Conservation (phyloP, 2,329 filamentous ascomycete genomes). For the Phyllosticta citriasiana region DNA sequence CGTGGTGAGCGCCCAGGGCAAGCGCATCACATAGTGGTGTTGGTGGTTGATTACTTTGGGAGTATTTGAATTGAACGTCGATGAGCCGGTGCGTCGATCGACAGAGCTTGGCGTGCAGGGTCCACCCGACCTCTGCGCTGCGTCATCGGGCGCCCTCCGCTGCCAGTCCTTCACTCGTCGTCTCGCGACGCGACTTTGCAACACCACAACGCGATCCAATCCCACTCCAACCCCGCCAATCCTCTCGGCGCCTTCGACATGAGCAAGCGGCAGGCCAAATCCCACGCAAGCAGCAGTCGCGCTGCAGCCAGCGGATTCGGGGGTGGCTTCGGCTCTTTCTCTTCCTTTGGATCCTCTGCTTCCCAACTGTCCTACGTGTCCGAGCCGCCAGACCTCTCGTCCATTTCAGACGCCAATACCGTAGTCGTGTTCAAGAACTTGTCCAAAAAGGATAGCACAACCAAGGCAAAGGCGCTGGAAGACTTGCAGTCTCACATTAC, state of each 20-base stretch:
- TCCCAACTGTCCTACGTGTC: conserved; percentile 76
- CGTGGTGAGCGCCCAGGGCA: conserved; percentile 6
- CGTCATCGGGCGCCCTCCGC: neutral
- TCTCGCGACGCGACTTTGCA: conserved; percentile 5
- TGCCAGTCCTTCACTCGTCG: neutral
- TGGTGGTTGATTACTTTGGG: neutral
- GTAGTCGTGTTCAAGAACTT: conserved; percentile 90
- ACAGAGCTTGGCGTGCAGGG: conserved; percentile 6
- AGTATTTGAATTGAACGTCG: conserved; percentile 6
- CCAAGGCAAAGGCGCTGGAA: conserved; percentile 82
- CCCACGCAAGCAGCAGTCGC: conserved; percentile 54
- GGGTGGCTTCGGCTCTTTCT: conserved; percentile 21
- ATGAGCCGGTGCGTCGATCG: neutral
- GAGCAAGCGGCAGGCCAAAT: conserved; percentile 51
- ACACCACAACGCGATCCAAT: neutral
- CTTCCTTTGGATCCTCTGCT: conserved; percentile 37
- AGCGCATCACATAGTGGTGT: conserved; percentile 8
- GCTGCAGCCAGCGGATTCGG: conserved; percentile 40
- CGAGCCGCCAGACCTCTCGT: conserved; percentile 71
- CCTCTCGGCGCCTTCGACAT: conserved; percentile 27
- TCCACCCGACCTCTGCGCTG: conserved; percentile 1
- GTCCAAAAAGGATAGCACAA: conserved; percentile 84
- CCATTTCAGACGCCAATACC: conserved; percentile 68
- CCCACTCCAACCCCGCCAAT: neutral
- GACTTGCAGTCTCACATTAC: conserved; percentile 62